Evolutionary conservation across 805 yeast species (phyloP).

Genomic region (Yarrowia divulgata): DNA sequence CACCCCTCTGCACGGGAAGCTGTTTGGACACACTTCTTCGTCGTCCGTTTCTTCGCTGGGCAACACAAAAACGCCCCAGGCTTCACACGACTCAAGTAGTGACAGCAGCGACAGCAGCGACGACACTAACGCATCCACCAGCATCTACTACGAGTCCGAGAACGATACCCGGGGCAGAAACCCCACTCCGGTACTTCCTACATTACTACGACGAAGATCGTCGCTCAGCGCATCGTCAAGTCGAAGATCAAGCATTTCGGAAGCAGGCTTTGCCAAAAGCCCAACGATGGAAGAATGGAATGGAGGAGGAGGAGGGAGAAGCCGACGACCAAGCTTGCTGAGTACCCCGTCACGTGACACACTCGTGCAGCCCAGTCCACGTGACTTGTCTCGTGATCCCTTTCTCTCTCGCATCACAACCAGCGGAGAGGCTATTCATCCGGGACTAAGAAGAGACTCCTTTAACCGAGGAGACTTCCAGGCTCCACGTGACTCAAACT

Average conservation of each 20-base stretch:
- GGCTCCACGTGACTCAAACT: constrained; percentile 2
- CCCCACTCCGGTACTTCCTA: constrained; percentile 8
- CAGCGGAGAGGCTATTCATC: not conserved
- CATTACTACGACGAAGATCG: constrained; percentile 4
- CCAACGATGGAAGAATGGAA: constrained; percentile 33
- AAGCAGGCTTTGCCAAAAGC: constrained; percentile 3
- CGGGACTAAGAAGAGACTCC: not conserved
- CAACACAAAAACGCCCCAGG: constrained; percentile 4
- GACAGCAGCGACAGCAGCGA: constrained; percentile 19
- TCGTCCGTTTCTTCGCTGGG: constrained; percentile 32
- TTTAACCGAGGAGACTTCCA: not conserved
- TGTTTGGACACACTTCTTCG: constrained; percentile 25
- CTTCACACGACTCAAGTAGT: constrained; percentile 7
- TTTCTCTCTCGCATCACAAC: not conserved
- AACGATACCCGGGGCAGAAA: constrained; percentile 31
- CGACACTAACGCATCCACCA: constrained; percentile 33
- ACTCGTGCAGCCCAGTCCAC: not conserved
- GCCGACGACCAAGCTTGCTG: constrained; percentile 3
- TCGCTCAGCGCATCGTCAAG: constrained; percentile 8
- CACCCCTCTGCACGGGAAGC: constrained; percentile 29
- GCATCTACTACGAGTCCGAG: constrained; percentile 14
- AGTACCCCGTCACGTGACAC: constrained; percentile 17
- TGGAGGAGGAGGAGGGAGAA: not conserved
- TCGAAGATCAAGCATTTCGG: constrained; percentile 18
- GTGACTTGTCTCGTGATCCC: constrained; percentile 28